Evolutionary conservation across 208 protist species (phyloP), one percentile per base, ranked within the genome.

Genomic region (Trypanosoma boissoni): DNA sequence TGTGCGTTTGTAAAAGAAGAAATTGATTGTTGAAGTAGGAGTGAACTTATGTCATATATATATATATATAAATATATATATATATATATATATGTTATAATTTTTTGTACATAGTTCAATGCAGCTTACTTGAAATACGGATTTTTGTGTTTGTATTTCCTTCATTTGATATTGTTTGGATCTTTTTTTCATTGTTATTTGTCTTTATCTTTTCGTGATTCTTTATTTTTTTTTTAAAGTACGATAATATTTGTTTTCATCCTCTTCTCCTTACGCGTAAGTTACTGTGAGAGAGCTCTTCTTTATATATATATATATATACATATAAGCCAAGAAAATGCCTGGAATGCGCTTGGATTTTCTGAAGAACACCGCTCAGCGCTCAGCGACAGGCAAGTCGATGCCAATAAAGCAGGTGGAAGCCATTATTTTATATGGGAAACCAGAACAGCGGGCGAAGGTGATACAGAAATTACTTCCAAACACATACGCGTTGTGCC

Each of bases 361-460:
- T 72, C 62, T 96, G 27, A 88, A 88, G 45, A 96, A 92, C 71
- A 56, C 82, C 26, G 67, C 80, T n/a, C 89, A 96, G 75, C 81
- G 89, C 9, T 32, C 83, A 23, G 89, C 89, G 42, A 91, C 76
- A 29, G 80, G 80, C 21, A 87, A 86, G 64, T 76, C 82, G 34
- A 64, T 96, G 54, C 89, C 89, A 10, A 65, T 92, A 18, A 76
- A 80, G 58, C 89, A 96, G 71, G 83, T 96, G 29, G 89, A 96
- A 76, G 89, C 89, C 14, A 73, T 93, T 42, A 51, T 96, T 8
- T 43, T 87, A 9, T 96, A 93, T 66, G 89, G 89, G n/a, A 77
- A 63, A 27, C 80, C 86, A 3, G 84, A 85, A 51, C 86, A 91
- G 78, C 78, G 84, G 0, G 80, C 80, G 2, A 88, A 91, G 71